A percentile compares a stretch with the other conserved stretches of the same genome.
Evolutionary conservation across 2,329 filamentous ascomycete genomes (phyloP).

Genomic region (Blastomyces parvus): DNA sequence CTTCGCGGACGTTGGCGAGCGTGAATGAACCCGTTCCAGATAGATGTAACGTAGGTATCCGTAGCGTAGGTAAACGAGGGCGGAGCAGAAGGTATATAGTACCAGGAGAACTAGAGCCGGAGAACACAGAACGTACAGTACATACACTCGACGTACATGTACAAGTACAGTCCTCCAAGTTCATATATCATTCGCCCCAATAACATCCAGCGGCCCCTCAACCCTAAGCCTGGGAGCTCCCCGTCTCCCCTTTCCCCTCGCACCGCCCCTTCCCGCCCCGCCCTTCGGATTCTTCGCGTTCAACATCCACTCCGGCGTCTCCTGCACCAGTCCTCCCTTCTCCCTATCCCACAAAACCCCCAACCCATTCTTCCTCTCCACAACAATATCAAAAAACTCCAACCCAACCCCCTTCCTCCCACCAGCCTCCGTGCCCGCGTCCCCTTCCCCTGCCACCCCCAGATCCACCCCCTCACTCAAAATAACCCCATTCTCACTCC

Average conservation of each 20-base stretch:
- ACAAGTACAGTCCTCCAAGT: no score
- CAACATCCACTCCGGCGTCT: constrained; percentile 35
- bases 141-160: no score
- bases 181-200: not conserved
- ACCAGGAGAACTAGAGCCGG: no score
- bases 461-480: constrained; percentile 50
- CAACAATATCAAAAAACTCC: constrained; percentile 62
- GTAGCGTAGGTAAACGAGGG: no score
- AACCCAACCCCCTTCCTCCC: constrained; percentile 52
- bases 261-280: constrained; percentile 22
- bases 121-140: no score
- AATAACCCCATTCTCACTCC: constrained; percentile 68
- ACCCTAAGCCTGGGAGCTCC: constrained; percentile 6
- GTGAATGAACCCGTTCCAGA: no score
- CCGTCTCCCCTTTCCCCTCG: not conserved
- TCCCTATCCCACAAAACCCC: constrained; percentile 56
- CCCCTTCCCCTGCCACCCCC: constrained; percentile 42
- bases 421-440: not conserved
- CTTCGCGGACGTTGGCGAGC: no score
- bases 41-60: no score
- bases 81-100: no score
- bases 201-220: constrained; percentile 5
- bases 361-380: constrained; percentile 62
- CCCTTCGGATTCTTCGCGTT: constrained; percentile 30
- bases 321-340: constrained; percentile 45